Conservation (phyloP, 768 basidiomycete genomes). For the Phlebiopsis gigantea region DNA sequence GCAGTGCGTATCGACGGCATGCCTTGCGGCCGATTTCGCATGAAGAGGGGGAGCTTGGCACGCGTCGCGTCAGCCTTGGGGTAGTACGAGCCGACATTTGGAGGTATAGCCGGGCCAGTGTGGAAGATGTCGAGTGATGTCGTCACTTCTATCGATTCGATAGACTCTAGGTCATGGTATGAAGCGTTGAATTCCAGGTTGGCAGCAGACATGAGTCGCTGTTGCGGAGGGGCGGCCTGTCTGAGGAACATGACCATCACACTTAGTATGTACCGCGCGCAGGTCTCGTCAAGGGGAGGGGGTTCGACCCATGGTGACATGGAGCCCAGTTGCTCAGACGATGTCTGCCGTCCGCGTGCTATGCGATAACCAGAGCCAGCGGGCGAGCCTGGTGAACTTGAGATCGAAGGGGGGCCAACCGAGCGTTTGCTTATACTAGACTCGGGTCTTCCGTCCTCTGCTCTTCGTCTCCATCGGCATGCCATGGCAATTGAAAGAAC, state of each 20-base stretch:
- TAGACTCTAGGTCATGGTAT: constrained; percentile 68
- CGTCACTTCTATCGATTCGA: constrained; percentile 29
- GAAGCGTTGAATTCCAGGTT: constrained; percentile 56
- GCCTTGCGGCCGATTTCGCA: constrained; percentile 7
- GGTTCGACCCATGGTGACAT: constrained; percentile 55
- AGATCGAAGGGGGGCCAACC: constrained; percentile 21
- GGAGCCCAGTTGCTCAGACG: constrained; percentile 39
- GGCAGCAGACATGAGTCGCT: constrained; percentile 52
- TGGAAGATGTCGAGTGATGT: constrained; percentile 8
- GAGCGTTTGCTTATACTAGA: constrained; percentile 37
- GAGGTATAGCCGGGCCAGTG: constrained; percentile 12
- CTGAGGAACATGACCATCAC: constrained; percentile 81
- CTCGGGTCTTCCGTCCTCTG: constrained; percentile 34
- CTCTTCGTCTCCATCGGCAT: constrained; percentile 60
- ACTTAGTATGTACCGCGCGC: constrained; percentile 75
- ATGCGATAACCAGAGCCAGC: constrained; percentile 24
- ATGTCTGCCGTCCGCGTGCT: constrained; percentile 31
- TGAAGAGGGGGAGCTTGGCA: constrained; percentile 13
- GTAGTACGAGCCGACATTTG: constrained; percentile 11
- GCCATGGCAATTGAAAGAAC: constrained; percentile 74
- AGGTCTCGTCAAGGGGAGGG: constrained; percentile 71
- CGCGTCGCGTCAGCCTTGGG: neutral
- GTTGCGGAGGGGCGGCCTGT: constrained; percentile 56
- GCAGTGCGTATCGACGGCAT: constrained; percentile 7
- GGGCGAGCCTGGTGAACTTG: constrained; percentile 31